Evolutionary conservation across 1,284 basidiomycete species (phyloP).

Genomic region (Trichosporon faecale): DNA sequence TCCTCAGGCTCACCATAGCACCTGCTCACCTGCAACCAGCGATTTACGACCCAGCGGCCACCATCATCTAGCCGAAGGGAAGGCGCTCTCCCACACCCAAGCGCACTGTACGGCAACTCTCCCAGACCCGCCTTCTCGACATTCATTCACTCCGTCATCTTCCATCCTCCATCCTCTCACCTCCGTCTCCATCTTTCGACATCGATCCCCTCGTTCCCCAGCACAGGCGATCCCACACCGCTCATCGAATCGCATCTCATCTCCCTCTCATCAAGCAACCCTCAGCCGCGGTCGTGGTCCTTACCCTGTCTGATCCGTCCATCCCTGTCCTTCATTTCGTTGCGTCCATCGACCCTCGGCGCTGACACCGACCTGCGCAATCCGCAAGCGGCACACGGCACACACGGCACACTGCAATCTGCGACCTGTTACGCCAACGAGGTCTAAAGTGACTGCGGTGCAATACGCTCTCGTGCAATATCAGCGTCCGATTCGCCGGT

Average conservation of each 20-base stretch:
- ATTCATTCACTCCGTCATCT: constrained; percentile 3
- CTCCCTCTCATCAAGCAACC: not conserved
- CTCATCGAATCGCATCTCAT: not conserved
- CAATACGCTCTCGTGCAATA: not conserved
- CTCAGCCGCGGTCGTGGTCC: constrained; percentile 1
- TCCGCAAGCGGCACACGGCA: not conserved
- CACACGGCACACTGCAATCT: not conserved
- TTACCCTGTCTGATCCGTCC: not conserved
- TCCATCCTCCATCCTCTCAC: not conserved
- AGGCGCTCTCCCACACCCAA: not conserved
- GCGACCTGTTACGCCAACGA: not conserved
- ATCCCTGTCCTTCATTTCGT: constrained; percentile 1
- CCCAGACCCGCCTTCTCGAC: not conserved
- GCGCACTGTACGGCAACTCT: not conserved
- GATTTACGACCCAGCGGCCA: not conserved
- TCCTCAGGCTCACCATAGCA: not conserved
- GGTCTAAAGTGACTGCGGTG: not conserved
- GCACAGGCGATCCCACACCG: not conserved
- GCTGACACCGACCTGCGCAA: not conserved
- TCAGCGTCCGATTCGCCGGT: not conserved
- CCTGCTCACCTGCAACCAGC: not conserved
- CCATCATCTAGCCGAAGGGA: not conserved
- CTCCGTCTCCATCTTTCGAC: not conserved
- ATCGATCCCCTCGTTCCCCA: not conserved
- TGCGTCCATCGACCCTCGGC: not conserved